A percentile compares a stretch with the other conserved stretches of the same genome.
These are phyloP conservation scores for Chlorella sp. DNA, from an alignment of 139 green algal genomes.

Conservation along the genomic window DNA sequence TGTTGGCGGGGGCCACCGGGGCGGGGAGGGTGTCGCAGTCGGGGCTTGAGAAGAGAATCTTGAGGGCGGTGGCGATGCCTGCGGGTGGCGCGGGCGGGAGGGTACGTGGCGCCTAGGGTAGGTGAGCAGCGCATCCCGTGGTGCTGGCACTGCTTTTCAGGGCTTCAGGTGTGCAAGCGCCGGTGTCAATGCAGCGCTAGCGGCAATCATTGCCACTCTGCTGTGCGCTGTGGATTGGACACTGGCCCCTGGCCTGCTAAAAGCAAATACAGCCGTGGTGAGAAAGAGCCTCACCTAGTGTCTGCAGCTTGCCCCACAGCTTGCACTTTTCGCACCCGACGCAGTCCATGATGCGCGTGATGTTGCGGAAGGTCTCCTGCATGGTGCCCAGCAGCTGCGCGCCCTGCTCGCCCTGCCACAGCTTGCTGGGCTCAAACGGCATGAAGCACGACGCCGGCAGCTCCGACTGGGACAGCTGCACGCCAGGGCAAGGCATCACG, in stretches of 20 bases:
- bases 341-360: constrained; percentile 96
- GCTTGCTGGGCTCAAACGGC: constrained; percentile 86
- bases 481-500: constrained; percentile 25
- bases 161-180: too few relatives aligned
- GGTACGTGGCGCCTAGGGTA: too few relatives aligned
- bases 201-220: too few relatives aligned
- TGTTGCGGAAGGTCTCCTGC: constrained; percentile 82
- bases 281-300: constrained; percentile 79
- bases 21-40: too few relatives aligned
- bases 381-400: constrained; percentile 61
- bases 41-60: constrained; percentile 80
- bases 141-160: too few relatives aligned
- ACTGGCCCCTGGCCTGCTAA: too few relatives aligned
- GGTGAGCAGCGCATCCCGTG: too few relatives aligned
- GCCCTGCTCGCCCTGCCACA: constrained; percentile 80
- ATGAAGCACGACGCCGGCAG: constrained; percentile 70
- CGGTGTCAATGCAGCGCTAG: too few relatives aligned
- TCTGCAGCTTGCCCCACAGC: constrained; percentile 98
- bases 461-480: constrained; percentile 14
- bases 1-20: too few relatives aligned
- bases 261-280: too few relatives aligned
- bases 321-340: constrained; percentile 99
- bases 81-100: too few relatives aligned
- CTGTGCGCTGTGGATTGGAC: too few relatives aligned
- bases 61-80: constrained; percentile 89